Evolutionary conservation across 1,139 yeast species (phyloP), one percentile per base, ranked within the genome.

Genomic region (Saccharomyces hybrid): DNA sequence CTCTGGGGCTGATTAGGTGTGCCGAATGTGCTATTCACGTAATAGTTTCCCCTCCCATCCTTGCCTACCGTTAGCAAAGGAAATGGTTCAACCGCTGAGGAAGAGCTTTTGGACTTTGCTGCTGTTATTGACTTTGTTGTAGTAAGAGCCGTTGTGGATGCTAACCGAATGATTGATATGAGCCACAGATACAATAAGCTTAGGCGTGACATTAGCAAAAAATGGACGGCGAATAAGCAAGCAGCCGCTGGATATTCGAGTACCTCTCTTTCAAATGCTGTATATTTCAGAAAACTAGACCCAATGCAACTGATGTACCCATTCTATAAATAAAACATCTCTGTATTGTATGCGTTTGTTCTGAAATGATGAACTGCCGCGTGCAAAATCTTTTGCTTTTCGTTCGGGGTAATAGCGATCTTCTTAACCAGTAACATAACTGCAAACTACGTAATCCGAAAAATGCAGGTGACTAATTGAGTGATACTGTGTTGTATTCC

Each of bases 1-100:
- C 49, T 57, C 29, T 73, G 62, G 0, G 55, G 34, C 59, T 76
- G 78, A 1, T 57, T 58, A 0, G 75, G 74, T 0, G 62, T 59
- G 1, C 80, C 80, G 7, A 77, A 55, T 1, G 72, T 56, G 0
- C 73, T 58, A 28, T 70, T 66, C 19, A 72, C 71, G 53, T 73
- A 75, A 55, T 64, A 72, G 28, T 60, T 48, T 4, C 64, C 60
- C 8, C 51, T 49, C 2, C 31, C 27, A 55, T 61, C 63, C 47
- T 58, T 61, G 7, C 70, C 69, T 9, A 69, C 58, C 8, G 53
- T 47, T 12, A 65, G 26, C 8, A 57, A 57, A 1, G 69, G 68
- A 26, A 59, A 58, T 28, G 42, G 54, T 1, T 21, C 46, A 42
- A 11, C 44, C 21, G 21, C 19, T 3, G n/a, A 16, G 5, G 21